Base-by-base conservation (phyloP, 371 early-diverging fungal species). In the Choanephora cucurbitarum region DNA sequence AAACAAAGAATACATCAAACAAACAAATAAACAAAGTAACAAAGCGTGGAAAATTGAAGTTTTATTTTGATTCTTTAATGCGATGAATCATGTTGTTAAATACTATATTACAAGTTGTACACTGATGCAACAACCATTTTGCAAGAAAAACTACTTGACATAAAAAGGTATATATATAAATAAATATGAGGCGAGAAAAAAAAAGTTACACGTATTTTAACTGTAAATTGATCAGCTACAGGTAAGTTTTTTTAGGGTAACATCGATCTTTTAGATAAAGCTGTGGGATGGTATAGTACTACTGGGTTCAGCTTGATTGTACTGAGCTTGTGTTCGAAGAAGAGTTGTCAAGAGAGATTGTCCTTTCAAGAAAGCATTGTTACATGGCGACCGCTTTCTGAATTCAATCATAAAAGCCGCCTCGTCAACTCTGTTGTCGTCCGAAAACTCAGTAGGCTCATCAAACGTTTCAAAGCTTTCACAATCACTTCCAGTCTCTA, bases 371-470 rank as follows among this genome's bases (percentile, higher is more conserved):
- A 43, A 11, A n/a, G 48, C 39, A 22, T 7, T 14, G 14, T 19
- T 39, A 15, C 34, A 37, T 14, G 49, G 49, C n/a, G 49, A 49
- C 37, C 49, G 33, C 34, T 49, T 49, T 39, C 22, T 37, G 13
- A 49, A 49, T 49, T 49, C 49, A 37, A 37, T 37, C 37, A 49
- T 19, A 49, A 49, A 49, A 32, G 49, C 49, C 2, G 13, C 34
- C 34, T 49, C 49, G 22, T 55, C 55, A 31, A 37, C 18, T 11
- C 46, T 33, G n/a, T 28, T n/a, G 31, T 42, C 57, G 9, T 62
- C 44, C 31, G 22, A 31, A 11, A 44, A 13, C 5, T 67, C 52
- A 33, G 61, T 57, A 22, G 18, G 7, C 21, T 48, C 18, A 7
- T 39, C 41, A 41, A 24, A 18, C 24, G 22, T 22, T 22, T 42